Evolutionary conservation across 176 grass and related monocot species (phyloP).

Genomic region (Oryza glumipatula): DNA sequence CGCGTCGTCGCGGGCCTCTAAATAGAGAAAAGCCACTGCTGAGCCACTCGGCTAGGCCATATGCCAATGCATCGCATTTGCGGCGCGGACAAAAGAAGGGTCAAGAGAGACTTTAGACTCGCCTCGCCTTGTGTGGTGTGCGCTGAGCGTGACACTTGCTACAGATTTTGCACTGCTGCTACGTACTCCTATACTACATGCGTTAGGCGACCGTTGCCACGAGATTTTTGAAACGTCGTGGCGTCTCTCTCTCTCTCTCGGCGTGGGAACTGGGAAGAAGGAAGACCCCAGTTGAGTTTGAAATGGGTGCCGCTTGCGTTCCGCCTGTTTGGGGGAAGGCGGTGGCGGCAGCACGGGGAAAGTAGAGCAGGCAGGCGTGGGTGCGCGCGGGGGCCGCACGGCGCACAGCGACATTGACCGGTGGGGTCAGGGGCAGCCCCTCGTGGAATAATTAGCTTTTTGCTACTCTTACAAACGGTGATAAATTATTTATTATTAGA

Average conservation of each 20-base stretch:
- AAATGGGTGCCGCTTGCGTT: neutral
- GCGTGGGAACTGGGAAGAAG: too few relatives aligned
- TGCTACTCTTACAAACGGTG: too few relatives aligned
- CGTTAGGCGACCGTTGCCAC: slow-evolving; percentile 44
- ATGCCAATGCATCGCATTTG: neutral
- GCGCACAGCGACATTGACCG: slow-evolving; percentile 16
- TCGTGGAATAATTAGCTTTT: too few relatives aligned
- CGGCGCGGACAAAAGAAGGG: slow-evolving; percentile 50
- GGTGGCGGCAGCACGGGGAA: neutral
- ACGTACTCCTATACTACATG: neutral
- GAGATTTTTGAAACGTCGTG: slow-evolving; percentile 33
- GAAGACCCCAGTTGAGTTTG: slow-evolving; percentile 11
- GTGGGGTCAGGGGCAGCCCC: neutral
- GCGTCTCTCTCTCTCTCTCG: slow-evolving; percentile 25
- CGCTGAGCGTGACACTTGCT: slow-evolving; percentile 33
- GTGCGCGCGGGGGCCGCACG: neutral
- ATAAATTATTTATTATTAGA: too few relatives aligned
- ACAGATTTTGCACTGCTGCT: neutral
- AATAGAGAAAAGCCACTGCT: neutral
- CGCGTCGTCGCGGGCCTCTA: neutral
- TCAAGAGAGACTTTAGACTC: slow-evolving; percentile 19
- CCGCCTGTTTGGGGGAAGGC: neutral
- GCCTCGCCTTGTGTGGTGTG: neutral
- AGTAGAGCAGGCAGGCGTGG: neutral
- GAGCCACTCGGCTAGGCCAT: neutral